Conservation (phyloP, 169 alveolate species). For the Theileria equi region DNA sequence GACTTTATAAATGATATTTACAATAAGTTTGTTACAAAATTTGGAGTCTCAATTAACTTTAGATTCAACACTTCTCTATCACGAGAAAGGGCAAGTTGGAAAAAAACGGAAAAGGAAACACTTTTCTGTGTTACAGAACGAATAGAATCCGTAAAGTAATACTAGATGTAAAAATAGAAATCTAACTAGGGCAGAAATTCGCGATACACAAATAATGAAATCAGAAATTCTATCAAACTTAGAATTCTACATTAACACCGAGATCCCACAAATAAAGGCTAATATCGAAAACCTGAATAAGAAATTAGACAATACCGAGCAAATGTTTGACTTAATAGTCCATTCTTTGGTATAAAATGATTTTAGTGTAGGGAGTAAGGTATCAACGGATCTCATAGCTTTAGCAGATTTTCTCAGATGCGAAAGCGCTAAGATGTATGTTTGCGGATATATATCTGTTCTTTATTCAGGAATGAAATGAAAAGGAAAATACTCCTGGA, state of each 20-base stretch:
- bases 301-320: slow-evolving; percentile 40
- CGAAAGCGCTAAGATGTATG: slow-evolving; percentile 43
- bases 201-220: slow-evolving; percentile 51
- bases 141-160: slow-evolving; percentile 35
- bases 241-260: slow-evolving; percentile 39
- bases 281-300: slow-evolving; percentile 20
- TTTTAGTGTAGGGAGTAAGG: slow-evolving; percentile 29
- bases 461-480: slow-evolving; percentile 15
- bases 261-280: slow-evolving; percentile 45
- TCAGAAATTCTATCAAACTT: slow-evolving; percentile 48
- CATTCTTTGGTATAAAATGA: neutral
- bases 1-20: slow-evolving; percentile 42
- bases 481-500: slow-evolving; percentile 24
- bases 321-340: slow-evolving; percentile 25
- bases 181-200: slow-evolving; percentile 33
- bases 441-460: no score
- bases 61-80: slow-evolving; percentile 46
- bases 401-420: slow-evolving; percentile 54
- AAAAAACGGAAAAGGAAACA: slow-evolving; percentile 33
- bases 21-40: slow-evolving; percentile 24
- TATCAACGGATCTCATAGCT: slow-evolving; percentile 46
- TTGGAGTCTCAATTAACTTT: neutral
- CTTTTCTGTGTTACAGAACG: slow-evolving; percentile 9
- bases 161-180: neutral
- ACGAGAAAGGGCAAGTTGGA: slow-evolving; percentile 53